A percentile compares a stretch with the other conserved stretches of the same genome.
Evolutionary conservation across 257 asterid species (phyloP).

Genomic region (Scutellaria galericulata): DNA sequence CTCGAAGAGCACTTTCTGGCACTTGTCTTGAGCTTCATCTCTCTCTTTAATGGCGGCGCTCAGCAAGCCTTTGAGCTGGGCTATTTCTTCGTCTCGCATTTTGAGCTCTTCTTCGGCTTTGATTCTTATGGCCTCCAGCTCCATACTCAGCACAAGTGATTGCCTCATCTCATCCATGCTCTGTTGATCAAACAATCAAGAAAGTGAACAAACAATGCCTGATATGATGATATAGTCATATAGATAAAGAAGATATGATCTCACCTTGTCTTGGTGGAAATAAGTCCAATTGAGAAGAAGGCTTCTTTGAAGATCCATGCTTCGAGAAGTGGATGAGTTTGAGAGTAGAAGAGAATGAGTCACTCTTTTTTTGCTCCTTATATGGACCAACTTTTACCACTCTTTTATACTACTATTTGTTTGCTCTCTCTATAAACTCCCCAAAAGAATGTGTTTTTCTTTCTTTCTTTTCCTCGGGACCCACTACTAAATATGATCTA

Average conservation of each 20-base stretch:
- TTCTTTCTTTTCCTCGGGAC: background rate
- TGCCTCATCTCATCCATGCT: constrained; percentile 77
- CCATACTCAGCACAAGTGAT: constrained; percentile 60
- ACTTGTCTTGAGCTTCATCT: constrained; percentile 65
- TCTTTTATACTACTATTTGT: constrained; percentile 1
- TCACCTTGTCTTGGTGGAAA: constrained; percentile 77
- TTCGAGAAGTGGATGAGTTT: background rate
- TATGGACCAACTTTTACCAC: constrained; percentile 37
- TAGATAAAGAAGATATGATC: background rate
- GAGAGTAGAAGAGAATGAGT: constrained; percentile 30
- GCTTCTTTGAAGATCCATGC: constrained; percentile 70
- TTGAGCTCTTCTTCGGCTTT: constrained; percentile 73
- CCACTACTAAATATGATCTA: background rate
- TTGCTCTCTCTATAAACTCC: background rate
- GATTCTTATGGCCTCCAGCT: constrained; percentile 60
- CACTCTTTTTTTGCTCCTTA: constrained; percentile 37
- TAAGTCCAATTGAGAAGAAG: constrained; percentile 66
- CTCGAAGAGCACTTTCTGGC: constrained; percentile 50
- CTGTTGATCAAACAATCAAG: constrained; percentile 45
- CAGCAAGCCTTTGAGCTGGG: constrained; percentile 59
- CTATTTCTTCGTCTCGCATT: constrained; percentile 59
- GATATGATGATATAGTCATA: background rate
- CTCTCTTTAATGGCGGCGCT: constrained; percentile 54
- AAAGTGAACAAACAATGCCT: background rate
- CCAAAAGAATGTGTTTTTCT: constrained; percentile 11